These are phyloP conservation scores for Mycena latifolia DNA, from an alignment of 768 basidiomycete genomes.

Conservation along the genomic window DNA sequence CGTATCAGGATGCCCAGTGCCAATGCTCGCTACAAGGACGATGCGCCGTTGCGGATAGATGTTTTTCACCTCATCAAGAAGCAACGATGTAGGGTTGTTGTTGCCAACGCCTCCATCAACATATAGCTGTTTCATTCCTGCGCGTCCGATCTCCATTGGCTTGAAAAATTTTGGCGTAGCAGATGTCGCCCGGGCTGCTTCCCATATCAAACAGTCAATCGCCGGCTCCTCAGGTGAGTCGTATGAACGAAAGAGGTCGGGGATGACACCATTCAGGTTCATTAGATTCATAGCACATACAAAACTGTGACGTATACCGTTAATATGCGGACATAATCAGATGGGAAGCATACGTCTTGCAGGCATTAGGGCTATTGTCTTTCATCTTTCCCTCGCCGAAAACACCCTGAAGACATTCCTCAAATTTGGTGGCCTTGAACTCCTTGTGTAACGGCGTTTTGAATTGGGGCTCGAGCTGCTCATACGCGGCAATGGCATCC, in stretches of 20 bases:
- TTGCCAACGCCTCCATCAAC: neutral
- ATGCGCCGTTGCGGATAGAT: neutral
- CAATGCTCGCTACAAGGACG: neutral
- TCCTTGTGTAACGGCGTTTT: neutral
- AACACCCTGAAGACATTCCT: neutral
- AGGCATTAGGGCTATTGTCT: neutral
- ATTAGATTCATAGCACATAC: neutral
- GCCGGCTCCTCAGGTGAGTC: neutral
- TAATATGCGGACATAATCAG: neutral
- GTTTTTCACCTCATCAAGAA: neutral
- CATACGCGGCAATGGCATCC: neutral
- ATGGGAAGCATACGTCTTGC: neutral
- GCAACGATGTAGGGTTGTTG: neutral
- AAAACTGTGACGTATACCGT: neutral
- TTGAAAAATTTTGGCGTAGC: too few relatives aligned
- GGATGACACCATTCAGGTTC: neutral
- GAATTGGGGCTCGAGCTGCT: neutral
- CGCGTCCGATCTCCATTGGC: neutral
- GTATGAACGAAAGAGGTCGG: neutral
- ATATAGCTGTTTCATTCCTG: too few relatives aligned
- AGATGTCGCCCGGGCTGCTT: too few relatives aligned
- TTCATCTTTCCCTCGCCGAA: neutral
- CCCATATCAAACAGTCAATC: neutral
- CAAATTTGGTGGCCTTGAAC: neutral
- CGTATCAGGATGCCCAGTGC: neutral